Conservation (phyloP, 2,329 filamentous ascomycete genomes). For the Westerdykella aurantiaca region DNA sequence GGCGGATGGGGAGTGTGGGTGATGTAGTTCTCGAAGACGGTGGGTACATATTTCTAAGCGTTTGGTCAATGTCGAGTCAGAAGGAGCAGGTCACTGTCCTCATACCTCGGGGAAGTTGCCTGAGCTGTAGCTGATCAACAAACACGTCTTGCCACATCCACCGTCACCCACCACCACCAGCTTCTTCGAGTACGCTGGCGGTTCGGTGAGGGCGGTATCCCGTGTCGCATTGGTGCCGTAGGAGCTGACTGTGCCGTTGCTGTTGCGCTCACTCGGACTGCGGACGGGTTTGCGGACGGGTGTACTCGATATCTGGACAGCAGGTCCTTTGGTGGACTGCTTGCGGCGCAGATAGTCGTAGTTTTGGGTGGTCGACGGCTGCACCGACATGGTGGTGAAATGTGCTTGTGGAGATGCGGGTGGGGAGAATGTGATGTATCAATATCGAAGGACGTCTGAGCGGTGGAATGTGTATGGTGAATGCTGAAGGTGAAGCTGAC, state of each 20-base stretch:
- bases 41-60: conserved; percentile 94
- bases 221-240: conserved; percentile 69
- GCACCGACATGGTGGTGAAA: conserved; percentile 17
- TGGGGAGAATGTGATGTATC: conserved; percentile 1
- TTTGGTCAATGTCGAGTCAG: not conserved
- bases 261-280: conserved; percentile 60
- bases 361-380: conserved; percentile 36
- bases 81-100: conserved; percentile 15
- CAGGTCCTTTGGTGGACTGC: conserved; percentile 42
- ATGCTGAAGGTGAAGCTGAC: not conserved
- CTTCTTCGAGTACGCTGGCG: conserved; percentile 94
- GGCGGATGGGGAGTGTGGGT: conserved; percentile 86
- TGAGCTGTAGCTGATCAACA: conserved; percentile 97
- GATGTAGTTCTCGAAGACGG: conserved; percentile 99
- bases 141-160: conserved; percentile 96
- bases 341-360: conserved; percentile 56
- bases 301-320: conserved; percentile 27
- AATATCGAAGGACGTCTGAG: not conserved
- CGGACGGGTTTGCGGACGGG: conserved; percentile 42
- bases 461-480: not conserved
- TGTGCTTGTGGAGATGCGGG: not conserved
- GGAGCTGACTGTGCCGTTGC: conserved; percentile 86
- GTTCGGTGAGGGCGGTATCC: conserved; percentile 84
- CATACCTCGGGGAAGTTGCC: conserved; percentile 96
- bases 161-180: conserved; percentile 98